Evolutionary conservation across 495 filamentous ascomycete genomes (phyloP), one percentile per base, ranked within the genome.

Genomic region (Hyaloscypha bicolor): DNA sequence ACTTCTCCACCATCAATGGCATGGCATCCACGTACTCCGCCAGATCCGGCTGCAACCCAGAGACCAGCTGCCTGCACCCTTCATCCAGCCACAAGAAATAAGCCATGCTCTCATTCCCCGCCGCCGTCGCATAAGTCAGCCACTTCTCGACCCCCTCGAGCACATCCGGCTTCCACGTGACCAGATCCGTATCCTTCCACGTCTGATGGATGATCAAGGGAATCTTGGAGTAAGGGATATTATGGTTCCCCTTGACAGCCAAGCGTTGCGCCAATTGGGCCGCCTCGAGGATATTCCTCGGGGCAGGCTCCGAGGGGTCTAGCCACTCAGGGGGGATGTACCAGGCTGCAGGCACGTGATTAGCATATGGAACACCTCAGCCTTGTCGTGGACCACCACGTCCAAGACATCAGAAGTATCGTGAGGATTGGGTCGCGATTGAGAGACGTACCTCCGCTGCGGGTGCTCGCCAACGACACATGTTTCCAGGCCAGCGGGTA

Each of bases 11-110:
- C 60, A 60, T 63, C n/a, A 72, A 55, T 4, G 70, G 70, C 33
- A 57, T 42, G 30, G 70, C 69, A 57, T 57, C 31, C 31, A 57
- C 31, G 21, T 33, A 55, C 8, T 67, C 63, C 11, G 52, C 53
- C 6, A 72, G 62, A 12, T 55, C 52, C 25, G 59, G 68, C 35
- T 70, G 60, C 39, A 62, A 45, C 37, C 55, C 59, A 2, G 55
- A 25, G 4, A 72, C 42, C 52, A 72, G 67, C 35, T 64, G 19
- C 19, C 51, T 35, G 8, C 64, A 60, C 1, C 67, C 70, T 4
- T 72, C 63, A 32, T 72, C 70, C 22, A 63, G 32, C 70, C 70
- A 72, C 22, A 72, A 39, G 58, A 72, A 63, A 29, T 72, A 70
- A 6, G 70, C 70, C 68, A 72, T 70, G 21, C 55, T 33, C 30